These are phyloP conservation scores for Calcarisporium arbuscula DNA, from an alignment of 2,329 filamentous ascomycete species.

Conservation along the genomic window DNA sequence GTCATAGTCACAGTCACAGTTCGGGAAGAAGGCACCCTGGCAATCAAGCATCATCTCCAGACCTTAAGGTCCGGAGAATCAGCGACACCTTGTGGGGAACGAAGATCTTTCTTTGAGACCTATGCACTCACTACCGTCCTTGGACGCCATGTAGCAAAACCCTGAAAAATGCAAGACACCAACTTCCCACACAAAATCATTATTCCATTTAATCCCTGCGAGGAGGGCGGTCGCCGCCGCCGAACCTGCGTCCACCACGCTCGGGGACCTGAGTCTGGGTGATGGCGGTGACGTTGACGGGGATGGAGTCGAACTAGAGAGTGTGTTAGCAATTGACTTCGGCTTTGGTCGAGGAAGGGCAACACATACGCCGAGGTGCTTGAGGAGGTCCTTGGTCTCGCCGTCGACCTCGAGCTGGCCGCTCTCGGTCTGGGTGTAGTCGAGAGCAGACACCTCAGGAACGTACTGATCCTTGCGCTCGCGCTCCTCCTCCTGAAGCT, in stretches of 20 bases:
- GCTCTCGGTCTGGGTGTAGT: constrained; percentile 92
- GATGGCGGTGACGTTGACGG: constrained; percentile 91
- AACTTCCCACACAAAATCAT: constrained; percentile 25
- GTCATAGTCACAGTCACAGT: constrained; percentile 24
- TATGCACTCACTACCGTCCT: constrained; percentile 51
- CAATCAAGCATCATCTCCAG: constrained; percentile 85
- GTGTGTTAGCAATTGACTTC: constrained; percentile 19
- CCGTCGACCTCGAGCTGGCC: constrained; percentile 91
- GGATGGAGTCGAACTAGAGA: constrained; percentile 85
- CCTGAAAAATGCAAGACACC: constrained; percentile 39
- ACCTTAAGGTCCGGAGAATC: constrained; percentile 55
- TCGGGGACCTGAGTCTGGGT: constrained; percentile 82
- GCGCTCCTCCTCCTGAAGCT: constrained; percentile 99
- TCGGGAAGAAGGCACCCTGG: constrained; percentile 51
- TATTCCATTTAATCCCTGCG: constrained; percentile 29
- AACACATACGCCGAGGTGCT: constrained; percentile 90
- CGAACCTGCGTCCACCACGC: constrained; percentile 70
- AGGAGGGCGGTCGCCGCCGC: constrained; percentile 57
- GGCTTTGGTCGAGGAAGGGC: neutral
- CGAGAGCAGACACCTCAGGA: constrained; percentile 95
- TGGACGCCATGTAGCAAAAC: constrained; percentile 48
- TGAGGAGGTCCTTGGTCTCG: constrained; percentile 98
- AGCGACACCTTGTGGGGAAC: constrained; percentile 78
- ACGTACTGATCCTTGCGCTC: constrained; percentile 99
- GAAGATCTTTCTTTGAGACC: constrained; percentile 55